Evolutionary conservation across 2,329 filamentous ascomycete genomes (phyloP), one percentile per base, ranked within the genome.

Genomic region (Rhinocladiella similis): DNA sequence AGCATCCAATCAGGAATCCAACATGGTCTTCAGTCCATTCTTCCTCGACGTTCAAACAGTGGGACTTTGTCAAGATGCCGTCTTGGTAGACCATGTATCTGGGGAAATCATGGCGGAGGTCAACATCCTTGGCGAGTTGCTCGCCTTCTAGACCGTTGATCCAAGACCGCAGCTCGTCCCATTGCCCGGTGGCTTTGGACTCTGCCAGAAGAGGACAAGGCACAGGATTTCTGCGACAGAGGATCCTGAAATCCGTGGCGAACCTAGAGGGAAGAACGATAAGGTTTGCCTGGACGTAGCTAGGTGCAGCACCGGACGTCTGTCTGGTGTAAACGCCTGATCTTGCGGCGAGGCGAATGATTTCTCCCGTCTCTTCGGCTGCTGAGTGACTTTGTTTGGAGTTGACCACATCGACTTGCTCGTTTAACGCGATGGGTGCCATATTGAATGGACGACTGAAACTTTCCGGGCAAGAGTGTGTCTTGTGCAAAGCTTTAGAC

Each of bases 1-100:
- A 83, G 66, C 84, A 88, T 7, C 84, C 85, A 59, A 88, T 80
- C 43, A 87, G 67, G 65, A 85, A 88, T 0, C 77, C 84, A 20
- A 84, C 79, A 62, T 88, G 82, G 60, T 85, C 77, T 3, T 73
- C 66, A 0, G 76, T 78, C 85, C 84, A 88, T 39, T 82, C 68
- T 1, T 70, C 64, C 1, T 69, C 63, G 14, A 88, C 72, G 64
- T 83, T 75, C 1, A 64, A 48, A 29, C 71, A 69, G 14, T 73
- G 71, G 0, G 69, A 66, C 18, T 72, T 72, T 4, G 69, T 62
- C 1, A 80, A 70, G 43, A 70, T 69, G 1, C 77, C 77, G 54
- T 82, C 69, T n/a, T 72, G 61, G 67, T 86, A 87, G 12, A 87
- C 73, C 61, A 79, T 81, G 67, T 84, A 88, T 19, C 71, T 73